phyloP scores from a whole-genome alignment of 2,329 filamentous ascomycete species.

The Beauveria scarabaeidicola region DNA sequence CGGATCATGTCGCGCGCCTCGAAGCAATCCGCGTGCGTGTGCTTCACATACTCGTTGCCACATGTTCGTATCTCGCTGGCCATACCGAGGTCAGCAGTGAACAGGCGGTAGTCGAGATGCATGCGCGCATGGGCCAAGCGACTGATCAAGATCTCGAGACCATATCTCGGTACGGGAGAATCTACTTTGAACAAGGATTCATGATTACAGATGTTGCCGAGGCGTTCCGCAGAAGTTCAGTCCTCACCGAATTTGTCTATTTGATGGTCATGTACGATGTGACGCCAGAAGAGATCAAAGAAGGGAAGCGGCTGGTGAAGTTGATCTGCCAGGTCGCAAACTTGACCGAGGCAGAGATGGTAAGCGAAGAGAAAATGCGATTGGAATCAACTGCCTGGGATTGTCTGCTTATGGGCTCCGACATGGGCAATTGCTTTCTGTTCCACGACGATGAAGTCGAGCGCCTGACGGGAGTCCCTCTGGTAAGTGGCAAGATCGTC shows the following conservation, averaged over 20 bases:
- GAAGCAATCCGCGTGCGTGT: conserved; percentile 9
- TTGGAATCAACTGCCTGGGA: too few species aligned
- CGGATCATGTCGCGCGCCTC: conserved; percentile 16
- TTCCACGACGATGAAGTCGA: neutral
- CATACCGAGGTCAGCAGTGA: neutral
- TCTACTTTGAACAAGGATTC: too few species aligned
- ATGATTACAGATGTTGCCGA: neutral
- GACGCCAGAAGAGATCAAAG: too few species aligned
- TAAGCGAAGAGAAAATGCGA: neutral
- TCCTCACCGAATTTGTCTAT: neutral
- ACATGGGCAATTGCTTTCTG: neutral
- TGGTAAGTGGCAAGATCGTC: too few species aligned
- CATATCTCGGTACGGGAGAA: neutral
- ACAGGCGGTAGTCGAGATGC: neutral
- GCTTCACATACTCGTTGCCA: conserved; percentile 12
- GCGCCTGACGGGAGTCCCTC: too few species aligned
- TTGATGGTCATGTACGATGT: neutral
- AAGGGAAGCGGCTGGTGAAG: too few species aligned
- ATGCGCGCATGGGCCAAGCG: neutral
- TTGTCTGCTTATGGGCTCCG: too few species aligned
- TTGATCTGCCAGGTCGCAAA: too few species aligned
- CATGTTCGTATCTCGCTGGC: neutral
- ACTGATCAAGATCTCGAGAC: neutral
- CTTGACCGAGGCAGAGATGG: neutral
- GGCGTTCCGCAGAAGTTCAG: neutral